A percentile compares a stretch with the other conserved stretches of the same genome.
These are phyloP conservation scores for Cryptosporidium canis DNA, from an alignment of 169 alveolate species.

Conservation along the genomic window DNA sequence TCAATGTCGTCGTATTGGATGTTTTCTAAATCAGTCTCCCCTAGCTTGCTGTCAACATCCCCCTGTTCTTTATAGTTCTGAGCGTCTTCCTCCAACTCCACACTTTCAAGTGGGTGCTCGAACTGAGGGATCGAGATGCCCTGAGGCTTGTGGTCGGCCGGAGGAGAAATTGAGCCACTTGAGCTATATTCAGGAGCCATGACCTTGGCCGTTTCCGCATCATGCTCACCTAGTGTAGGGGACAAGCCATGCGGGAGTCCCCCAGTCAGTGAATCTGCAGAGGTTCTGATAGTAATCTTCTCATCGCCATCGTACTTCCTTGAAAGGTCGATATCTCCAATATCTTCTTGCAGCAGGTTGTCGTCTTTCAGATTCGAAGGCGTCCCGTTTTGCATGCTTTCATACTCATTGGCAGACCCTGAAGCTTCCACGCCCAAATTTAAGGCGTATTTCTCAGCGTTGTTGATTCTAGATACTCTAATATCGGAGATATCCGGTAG, in stretches of 20 bases:
- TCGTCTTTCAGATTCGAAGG: background rate
- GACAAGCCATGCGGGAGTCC: background rate
- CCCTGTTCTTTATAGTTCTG: background rate
- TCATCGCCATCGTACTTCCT: background rate
- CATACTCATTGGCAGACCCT: background rate
- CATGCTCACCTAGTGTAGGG: background rate
- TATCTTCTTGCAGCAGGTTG: background rate
- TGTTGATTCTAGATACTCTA: constrained; percentile 12
- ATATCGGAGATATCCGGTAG: background rate
- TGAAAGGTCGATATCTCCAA: background rate
- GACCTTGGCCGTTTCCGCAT: background rate
- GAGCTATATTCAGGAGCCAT: background rate
- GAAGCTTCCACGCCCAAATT: background rate
- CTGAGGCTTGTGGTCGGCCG: background rate
- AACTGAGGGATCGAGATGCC: background rate
- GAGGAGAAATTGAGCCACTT: background rate
- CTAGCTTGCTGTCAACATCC: background rate
- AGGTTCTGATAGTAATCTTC: background rate
- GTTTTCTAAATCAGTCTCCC: too few relatives aligned
- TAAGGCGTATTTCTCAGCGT: background rate
- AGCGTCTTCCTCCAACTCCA: background rate
- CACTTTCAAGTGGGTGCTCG: background rate
- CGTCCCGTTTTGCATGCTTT: background rate
- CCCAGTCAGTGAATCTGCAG: background rate
- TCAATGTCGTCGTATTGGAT: background rate